Percentiles rank a stretch among this genome's conserved stretches.
phyloP scores from a whole-genome alignment of 306 rosid species.

The Quercus dentata region DNA sequence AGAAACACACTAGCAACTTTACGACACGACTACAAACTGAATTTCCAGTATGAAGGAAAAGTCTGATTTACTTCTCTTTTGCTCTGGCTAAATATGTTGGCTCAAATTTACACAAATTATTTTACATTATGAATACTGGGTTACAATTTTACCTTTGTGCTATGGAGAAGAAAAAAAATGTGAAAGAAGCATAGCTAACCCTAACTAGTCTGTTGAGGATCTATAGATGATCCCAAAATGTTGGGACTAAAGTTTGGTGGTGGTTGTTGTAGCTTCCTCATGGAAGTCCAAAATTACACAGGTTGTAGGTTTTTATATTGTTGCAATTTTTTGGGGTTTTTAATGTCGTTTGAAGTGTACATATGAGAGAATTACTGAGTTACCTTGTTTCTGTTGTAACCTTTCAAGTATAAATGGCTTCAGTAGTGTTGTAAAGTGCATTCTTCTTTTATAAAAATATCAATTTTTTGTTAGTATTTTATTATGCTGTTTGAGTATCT shows the following conservation, averaged over 20 bases:
- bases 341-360: background rate
- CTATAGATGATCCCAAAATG: too few relatives aligned
- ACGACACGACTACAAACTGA: slow-evolving; percentile 66
- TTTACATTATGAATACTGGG: too few relatives aligned
- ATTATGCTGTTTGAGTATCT: background rate
- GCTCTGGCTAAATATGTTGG: slow-evolving; percentile 13
- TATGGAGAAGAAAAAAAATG: too few relatives aligned
- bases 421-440: background rate
- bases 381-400: background rate
- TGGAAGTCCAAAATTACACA: background rate
- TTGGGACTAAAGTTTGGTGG: too few relatives aligned
- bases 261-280: background rate
- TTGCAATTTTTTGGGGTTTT: background rate
- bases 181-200: too few relatives aligned
- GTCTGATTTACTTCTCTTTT: slow-evolving; percentile 40
- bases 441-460: background rate
- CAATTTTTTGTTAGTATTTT: background rate
- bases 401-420: background rate
- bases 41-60: slow-evolving; percentile 79
- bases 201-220: too few relatives aligned
- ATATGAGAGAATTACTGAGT: background rate
- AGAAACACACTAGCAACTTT: slow-evolving; percentile 70
- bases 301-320: background rate
- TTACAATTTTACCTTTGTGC: too few relatives aligned
- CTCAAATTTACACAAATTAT: background rate